These are phyloP conservation scores for Tulasnella sp. DNA, from an alignment of 768 basidiomycete species.

Conservation along the genomic window DNA sequence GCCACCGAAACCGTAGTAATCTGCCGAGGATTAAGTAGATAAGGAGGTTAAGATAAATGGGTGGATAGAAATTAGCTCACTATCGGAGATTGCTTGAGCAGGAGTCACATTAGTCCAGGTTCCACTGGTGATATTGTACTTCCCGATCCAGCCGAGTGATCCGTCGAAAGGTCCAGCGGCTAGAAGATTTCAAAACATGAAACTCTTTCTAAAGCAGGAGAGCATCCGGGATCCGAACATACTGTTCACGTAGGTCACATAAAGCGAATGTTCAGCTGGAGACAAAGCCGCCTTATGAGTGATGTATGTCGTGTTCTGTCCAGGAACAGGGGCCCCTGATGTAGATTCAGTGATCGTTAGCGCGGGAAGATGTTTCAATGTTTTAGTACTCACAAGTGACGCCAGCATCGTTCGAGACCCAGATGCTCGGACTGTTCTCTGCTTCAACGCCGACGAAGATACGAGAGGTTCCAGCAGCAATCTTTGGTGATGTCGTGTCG, in stretches of 20 bases:
- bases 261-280: neutral
- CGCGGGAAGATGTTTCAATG: too few relatives aligned
- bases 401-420: slow-evolving; percentile 46
- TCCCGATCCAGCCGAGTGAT: neutral
- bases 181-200: too few relatives aligned
- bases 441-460: slow-evolving; percentile 51
- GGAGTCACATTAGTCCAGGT: neutral
- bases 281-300: neutral
- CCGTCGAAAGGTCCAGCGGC: neutral
- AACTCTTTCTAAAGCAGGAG: too few relatives aligned
- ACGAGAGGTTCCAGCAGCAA: slow-evolving; percentile 44
- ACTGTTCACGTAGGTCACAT: neutral
- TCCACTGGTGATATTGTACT: neutral
- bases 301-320: slow-evolving; percentile 45
- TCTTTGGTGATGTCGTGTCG: slow-evolving; percentile 32
- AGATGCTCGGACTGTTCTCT: slow-evolving; percentile 35
- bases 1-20: neutral
- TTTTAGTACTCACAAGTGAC: slow-evolving; percentile 38
- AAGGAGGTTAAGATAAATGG: too few relatives aligned
- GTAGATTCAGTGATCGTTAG: too few relatives aligned
- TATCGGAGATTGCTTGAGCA: neutral
- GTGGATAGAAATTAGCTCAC: too few relatives aligned
- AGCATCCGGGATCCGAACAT: too few relatives aligned
- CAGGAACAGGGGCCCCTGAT: slow-evolving; percentile 50
- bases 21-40: too few relatives aligned